Percentiles rank a stretch among this genome's conserved stretches.
Evolutionary conservation across 805 yeast species (phyloP).

Genomic region (Lachancea cidri): DNA sequence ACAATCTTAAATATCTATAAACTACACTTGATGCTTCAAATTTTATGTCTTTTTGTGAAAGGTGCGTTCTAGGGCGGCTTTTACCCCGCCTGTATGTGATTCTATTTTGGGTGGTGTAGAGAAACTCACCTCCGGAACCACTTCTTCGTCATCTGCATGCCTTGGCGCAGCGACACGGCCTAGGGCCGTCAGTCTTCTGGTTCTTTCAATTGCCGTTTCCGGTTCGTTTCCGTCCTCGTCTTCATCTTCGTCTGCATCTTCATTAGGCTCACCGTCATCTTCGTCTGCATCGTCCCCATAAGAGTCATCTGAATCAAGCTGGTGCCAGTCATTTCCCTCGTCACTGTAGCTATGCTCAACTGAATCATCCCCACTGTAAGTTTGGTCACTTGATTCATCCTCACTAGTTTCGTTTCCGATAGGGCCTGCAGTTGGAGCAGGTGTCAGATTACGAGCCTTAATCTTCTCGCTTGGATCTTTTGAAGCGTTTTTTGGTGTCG

Average conservation of each 20-base stretch:
- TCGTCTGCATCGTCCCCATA: slow-evolving; percentile 19
- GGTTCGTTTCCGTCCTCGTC: slow-evolving; percentile 25
- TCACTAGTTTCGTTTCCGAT: not conserved
- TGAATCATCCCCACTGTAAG: slow-evolving; percentile 19
- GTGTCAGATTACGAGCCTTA: slow-evolving; percentile 6
- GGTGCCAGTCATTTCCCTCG: too few species aligned
- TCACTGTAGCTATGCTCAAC: slow-evolving; percentile 22
- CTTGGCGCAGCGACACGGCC: slow-evolving; percentile 40
- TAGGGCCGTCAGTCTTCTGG: slow-evolving; percentile 55
- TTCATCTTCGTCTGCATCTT: slow-evolving; percentile 21
- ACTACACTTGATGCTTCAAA: too few species aligned
- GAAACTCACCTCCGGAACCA: slow-evolving; percentile 9
- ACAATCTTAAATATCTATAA: slow-evolving; percentile 1
- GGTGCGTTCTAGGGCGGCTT: slow-evolving; percentile 4
- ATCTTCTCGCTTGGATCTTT: slow-evolving; percentile 3
- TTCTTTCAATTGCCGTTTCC: slow-evolving; percentile 65
- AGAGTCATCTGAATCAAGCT: slow-evolving; percentile 18
- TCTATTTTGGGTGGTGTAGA: not conserved
- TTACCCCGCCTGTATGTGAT: slow-evolving; percentile 1
- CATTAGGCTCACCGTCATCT: slow-evolving; percentile 21
- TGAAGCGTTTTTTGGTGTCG: not conserved
- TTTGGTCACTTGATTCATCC: slow-evolving; percentile 11
- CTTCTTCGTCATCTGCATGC: slow-evolving; percentile 47
- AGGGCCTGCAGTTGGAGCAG: slow-evolving; percentile 10
- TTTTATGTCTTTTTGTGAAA: slow-evolving; percentile 6